Base-by-base conservation (phyloP, 768 basidiomycete genomes). In the Candolleomyces eurysporus region DNA sequence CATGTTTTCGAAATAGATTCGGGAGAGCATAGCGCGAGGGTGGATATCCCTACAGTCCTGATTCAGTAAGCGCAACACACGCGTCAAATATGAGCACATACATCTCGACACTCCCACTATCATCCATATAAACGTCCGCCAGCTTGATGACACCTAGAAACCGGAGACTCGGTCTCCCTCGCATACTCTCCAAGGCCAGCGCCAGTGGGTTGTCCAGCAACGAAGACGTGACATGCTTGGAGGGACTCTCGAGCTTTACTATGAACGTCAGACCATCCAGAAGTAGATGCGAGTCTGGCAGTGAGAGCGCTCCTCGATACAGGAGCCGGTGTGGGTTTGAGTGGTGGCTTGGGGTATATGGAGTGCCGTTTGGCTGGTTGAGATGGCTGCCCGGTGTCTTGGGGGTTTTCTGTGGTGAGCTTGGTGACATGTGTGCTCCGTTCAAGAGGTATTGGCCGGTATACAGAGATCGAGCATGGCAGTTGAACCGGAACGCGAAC, bases 121-220 rank as follows among this genome's bases (percentile, higher is more conserved):
- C 79, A 69, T 92, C 90, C 62, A 85, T 70, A 74, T 82, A 87
- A 0, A 90, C 68, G 56, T 87, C 83, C 42, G 76, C 69, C 43
- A 90, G 71, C 31, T 75, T 77, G 17, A 83, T 79, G 0, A 78
- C 76, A 3, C 84, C 88, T 53, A 84, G 75, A 61, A 89, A 81
- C 40, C 83, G 78, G 19, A 92, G 72, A 26, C 82, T 81, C 1
- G 86, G 87, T 19, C 89, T 73, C 17, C 89, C 88, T 43, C 90
- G 89, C 89, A 92, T 91, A 71, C 85, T 90, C 72, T 92, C 91
- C 55, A 92, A 70, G 0, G 89, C 86, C 21, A 92, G 72, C 4
- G 91, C 87, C 13, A 92, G 76, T 0, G 87, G 85, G 64, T 88
- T 90, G 63, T 88, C 76, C 21, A 92, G 78, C 14, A 92, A 74